phyloP scores from a whole-genome alignment of 768 basidiomycete species.

The Psilocybe cubensis region DNA sequence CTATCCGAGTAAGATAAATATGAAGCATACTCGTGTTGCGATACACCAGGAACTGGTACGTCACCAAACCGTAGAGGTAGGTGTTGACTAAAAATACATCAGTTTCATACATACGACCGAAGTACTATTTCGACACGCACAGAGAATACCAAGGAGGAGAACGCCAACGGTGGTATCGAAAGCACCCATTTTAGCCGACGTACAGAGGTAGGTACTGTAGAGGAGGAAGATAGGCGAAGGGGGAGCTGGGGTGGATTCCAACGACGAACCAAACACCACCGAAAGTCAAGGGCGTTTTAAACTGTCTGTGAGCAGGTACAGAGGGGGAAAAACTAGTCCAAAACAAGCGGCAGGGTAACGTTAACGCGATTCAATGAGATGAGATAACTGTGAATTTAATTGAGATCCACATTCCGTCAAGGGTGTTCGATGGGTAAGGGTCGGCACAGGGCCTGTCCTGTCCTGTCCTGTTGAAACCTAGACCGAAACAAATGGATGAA shows the following conservation, averaged over 20 bases:
- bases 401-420: too few species aligned
- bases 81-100: conserved; percentile 29
- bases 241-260: not conserved
- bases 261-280: not conserved
- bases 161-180: conserved; percentile 35
- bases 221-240: not conserved
- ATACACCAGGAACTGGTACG: conserved; percentile 43
- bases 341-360: not conserved
- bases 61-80: conserved; percentile 44
- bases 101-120: not conserved
- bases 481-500: too few species aligned
- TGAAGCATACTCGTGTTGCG: conserved; percentile 31
- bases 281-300: not conserved
- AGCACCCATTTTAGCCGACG: conserved; percentile 24
- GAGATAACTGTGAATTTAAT: too few species aligned
- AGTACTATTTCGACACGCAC: conserved; percentile 20
- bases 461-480: too few species aligned
- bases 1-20: not conserved
- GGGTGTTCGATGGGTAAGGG: too few species aligned
- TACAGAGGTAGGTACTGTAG: not conserved
- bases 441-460: too few species aligned
- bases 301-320: not conserved
- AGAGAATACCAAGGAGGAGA: conserved; percentile 33
- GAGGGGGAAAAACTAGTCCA: not conserved
- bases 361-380: not conserved